Evolutionary conservation across 2,329 filamentous ascomycete genomes (phyloP), one percentile per base, ranked within the genome.

Genomic region (Coleophoma eucalyptorum): DNA sequence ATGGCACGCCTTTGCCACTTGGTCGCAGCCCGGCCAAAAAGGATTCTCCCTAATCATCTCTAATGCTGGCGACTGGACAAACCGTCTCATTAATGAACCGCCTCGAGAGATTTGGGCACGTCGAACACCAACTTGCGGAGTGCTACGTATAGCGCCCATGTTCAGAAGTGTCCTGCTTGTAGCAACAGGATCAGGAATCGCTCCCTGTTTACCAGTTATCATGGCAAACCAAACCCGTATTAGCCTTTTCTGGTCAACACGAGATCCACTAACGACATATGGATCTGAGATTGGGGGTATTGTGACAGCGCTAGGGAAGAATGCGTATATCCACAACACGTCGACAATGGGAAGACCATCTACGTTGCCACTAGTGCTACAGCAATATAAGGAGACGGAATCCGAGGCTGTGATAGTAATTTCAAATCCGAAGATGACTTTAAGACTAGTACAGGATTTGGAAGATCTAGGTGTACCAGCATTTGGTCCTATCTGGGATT

Each of bases 1-100:
- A 65, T 89, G 84, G 75, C 87, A 90, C 69, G 80, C 82, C 0
- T 90, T 90, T 62, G 87, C 87, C 43, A 84, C 84, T 2, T 87
- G 90, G 54, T 84, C 86, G 1, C 76, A 81, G 52, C 73, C 78
- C 4, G 64, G 72, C 50, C 67, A 73, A 43, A 70, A 70, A 45
- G 83, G 81, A 15, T 88, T 84, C 68, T 87, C 84, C 1, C 72
- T 86, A 31, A 71, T 90, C 37, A 76, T 90, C 32, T 88, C 85
- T 50, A 84, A 84, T 56, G 86, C 84, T 3, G 86, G 86, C 34
- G 86, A 90, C 69, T 90, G 86, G 86, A 90, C 86, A 2, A 71
- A 72, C 31, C 71, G 74, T 38, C 77, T 80, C 51, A 89, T 90
- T 67, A 69, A 74, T 49, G 72, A 78, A 48, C 82, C 81, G 3